These are phyloP conservation scores for Pythium aristosporum DNA, from an alignment of 352 stramenopile genomes.

Conservation along the genomic window DNA sequence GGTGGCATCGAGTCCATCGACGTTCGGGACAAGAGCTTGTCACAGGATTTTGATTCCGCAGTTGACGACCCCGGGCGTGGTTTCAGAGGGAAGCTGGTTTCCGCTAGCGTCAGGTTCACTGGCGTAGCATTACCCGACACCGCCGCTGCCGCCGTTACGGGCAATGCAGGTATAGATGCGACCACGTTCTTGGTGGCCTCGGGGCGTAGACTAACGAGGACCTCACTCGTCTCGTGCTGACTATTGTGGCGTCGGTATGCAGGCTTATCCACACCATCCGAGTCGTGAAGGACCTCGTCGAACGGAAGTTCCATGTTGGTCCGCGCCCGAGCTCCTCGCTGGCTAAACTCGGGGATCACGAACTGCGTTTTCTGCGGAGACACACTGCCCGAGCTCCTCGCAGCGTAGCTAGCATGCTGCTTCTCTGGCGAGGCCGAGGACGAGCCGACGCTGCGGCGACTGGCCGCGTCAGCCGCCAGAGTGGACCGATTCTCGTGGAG, in stretches of 20 bases:
- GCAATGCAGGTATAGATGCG: background rate
- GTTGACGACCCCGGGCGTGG: slow-evolving; percentile 5
- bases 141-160: background rate
- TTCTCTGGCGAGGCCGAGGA: background rate
- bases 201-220: slow-evolving; percentile 29
- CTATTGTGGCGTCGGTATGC: slow-evolving; percentile 36
- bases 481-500: slow-evolving; percentile 43
- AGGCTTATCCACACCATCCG: background rate
- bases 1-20: slow-evolving; percentile 26
- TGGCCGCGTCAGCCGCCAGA: slow-evolving; percentile 6
- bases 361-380: slow-evolving; percentile 1
- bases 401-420: background rate
- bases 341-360: slow-evolving; percentile 19
- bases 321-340: background rate
- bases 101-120: background rate
- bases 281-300: slow-evolving; percentile 10
- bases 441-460: slow-evolving; percentile 7
- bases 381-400: background rate
- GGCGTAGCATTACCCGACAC: background rate
- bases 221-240: slow-evolving; percentile 53
- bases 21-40: slow-evolving; percentile 24
- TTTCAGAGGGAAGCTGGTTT: background rate
- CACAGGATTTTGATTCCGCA: background rate
- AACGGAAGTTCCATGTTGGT: slow-evolving; percentile 16
- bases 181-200: slow-evolving; percentile 16